Evolutionary conservation across 345 rosid genomes (phyloP).

Genomic region (Fremontodendron californicum): DNA sequence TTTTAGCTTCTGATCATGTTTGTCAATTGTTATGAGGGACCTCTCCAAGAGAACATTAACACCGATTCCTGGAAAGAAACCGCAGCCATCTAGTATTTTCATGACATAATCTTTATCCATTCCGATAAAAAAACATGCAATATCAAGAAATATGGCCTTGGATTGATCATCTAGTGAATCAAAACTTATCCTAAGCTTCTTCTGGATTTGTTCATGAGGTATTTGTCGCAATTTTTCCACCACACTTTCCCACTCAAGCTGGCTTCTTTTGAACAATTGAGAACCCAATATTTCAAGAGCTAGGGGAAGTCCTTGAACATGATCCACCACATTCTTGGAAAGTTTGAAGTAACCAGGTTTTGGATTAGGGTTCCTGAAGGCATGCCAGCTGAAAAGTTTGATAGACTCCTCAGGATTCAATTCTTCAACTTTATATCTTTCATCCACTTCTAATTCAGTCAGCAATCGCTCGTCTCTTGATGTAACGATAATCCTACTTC

Average conservation of each 20-base stretch:
- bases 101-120: neutral
- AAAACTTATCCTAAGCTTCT: constrained; percentile 1
- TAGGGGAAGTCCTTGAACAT: constrained; percentile 13
- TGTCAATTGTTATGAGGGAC: neutral
- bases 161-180: neutral
- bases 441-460: neutral
- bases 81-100: neutral
- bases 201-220: neutral
- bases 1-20: neutral
- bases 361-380: neutral
- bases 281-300: constrained; percentile 10
- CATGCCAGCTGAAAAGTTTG: neutral
- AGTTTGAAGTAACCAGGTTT: neutral
- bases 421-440: neutral
- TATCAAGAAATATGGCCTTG: constrained; percentile 4
- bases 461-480: neutral
- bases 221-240: neutral
- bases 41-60: neutral
- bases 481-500: neutral
- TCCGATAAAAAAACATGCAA: constrained; percentile 15
- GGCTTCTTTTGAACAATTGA: neutral
- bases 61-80: neutral
- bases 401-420: neutral
- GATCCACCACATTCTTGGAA: no score
- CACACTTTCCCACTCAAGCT: constrained; percentile 7